phyloP scores from a whole-genome alignment of 768 basidiomycete genomes.

The Pisolithus orientalis region DNA sequence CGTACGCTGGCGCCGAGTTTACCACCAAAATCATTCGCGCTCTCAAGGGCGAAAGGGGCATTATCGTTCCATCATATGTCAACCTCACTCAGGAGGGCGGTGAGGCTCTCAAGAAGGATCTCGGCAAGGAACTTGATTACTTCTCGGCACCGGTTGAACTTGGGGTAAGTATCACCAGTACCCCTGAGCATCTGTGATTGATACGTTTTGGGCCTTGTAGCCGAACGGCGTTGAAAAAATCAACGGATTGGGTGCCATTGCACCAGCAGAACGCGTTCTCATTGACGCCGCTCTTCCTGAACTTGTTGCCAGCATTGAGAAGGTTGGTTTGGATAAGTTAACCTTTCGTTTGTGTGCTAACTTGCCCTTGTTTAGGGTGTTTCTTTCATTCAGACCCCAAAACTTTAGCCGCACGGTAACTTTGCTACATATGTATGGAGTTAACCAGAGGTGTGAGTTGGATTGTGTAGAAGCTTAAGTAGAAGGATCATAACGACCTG shows the following conservation, averaged over 20 bases:
- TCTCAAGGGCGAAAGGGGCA: conserved; percentile 80
- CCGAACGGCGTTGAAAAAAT: conserved; percentile 79
- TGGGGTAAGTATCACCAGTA: conserved; percentile 46
- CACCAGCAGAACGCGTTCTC: conserved; percentile 66
- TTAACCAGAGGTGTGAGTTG: not conserved
- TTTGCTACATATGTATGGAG: not conserved
- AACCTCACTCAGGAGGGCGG: conserved; percentile 61
- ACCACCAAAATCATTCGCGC: conserved; percentile 78
- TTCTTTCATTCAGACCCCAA: conserved; percentile 19
- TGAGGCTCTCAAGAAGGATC: conserved; percentile 69
- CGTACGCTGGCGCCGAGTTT: conserved; percentile 90
- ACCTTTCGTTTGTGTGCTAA: not conserved
- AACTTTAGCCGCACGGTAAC: conserved; percentile 16
- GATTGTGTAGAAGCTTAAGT: not conserved
- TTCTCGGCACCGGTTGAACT: conserved; percentile 89
- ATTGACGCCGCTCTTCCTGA: conserved; percentile 80
- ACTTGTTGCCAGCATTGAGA: conserved; percentile 64
- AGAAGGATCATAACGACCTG: not conserved
- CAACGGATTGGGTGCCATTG: conserved; percentile 68
- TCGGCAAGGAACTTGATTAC: conserved; percentile 72
- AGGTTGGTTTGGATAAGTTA: conserved; percentile 34
- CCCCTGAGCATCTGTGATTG: not conserved
- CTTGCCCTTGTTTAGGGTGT: conserved; percentile 12
- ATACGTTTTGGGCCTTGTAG: conserved; percentile 32
- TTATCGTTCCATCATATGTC: conserved; percentile 81